phyloP scores from a whole-genome alignment of 2,329 filamentous ascomycete species.

The Didymella segeticola region DNA sequence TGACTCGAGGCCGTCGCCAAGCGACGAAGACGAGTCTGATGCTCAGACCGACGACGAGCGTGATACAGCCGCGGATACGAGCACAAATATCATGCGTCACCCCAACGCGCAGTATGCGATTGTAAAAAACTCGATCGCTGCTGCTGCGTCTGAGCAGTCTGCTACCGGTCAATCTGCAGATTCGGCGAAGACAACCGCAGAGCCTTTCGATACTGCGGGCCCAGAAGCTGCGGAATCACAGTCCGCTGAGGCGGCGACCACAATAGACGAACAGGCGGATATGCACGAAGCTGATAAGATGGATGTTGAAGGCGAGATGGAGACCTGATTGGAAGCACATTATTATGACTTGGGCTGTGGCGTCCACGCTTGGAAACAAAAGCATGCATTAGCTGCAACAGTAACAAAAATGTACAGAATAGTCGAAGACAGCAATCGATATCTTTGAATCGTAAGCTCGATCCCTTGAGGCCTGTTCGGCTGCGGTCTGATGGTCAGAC shows the following conservation, averaged over 20 bases:
- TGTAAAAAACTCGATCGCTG: conserved; percentile 7
- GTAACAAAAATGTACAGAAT: neutral
- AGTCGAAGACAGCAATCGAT: too few species aligned
- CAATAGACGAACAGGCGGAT: conserved; percentile 9
- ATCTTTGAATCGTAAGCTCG: too few species aligned
- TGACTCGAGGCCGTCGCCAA: neutral
- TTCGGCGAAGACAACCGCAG: too few species aligned
- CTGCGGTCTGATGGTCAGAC: too few species aligned
- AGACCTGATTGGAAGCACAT: conserved; percentile 6
- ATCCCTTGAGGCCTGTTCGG: too few species aligned
- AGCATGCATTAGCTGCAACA: neutral
- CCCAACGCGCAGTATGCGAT: conserved; percentile 32
- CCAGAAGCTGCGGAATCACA: conserved; percentile 1
- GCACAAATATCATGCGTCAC: conserved; percentile 24
- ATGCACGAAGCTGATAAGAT: conserved; percentile 21
- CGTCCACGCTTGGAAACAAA: neutral
- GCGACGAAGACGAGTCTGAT: conserved; percentile 1
- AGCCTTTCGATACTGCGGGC: neutral
- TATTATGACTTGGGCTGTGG: neutral
- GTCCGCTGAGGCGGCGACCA: neutral
- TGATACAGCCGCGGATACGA: conserved; percentile 1
- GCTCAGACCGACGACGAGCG: neutral
- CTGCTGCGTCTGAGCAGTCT: conserved; percentile 4
- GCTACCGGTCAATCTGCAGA: neutral
- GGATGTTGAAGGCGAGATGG: conserved; percentile 36